Base-by-base conservation (phyloP, 2,329 filamentous ascomycete genomes). In the Colletotrichum euphorbiae region DNA sequence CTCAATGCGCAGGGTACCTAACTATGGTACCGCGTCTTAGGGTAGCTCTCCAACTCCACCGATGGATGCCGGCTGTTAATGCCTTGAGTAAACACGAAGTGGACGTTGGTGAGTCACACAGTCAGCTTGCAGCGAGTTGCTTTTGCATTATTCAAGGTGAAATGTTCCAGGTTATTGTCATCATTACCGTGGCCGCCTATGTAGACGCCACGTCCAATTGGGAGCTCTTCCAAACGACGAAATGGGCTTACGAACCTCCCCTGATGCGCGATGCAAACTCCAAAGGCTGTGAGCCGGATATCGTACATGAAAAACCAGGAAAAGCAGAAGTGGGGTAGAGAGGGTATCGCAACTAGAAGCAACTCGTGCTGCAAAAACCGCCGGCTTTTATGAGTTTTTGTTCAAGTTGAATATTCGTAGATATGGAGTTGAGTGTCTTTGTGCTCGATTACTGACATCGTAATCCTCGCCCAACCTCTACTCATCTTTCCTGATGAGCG, bases 401-500 rank as follows among this genome's bases (percentile, higher is more conserved):
- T 59, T 38, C n/a, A 24, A 51, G 62, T 19, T 61, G 66, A 31
- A 69, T 67, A 61, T 55, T 67, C 4, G 66, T 45, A 69, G 62
- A 66, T 56, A 67, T 67, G 62, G 50, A 69, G 66, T 67, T 69
- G 55, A 67, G 51, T 55, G 46, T 50, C 56, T 61, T 48, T 6
- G 28, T 54, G 19, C 36, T 28, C 15, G n/a, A n/a, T 46, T 2
- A 24, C 38, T 8, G 33, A 43, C 52, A 15, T 55, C 61, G 55
- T 28, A 46, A 21, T 33, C 48, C 46, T 60, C 43, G 77, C 76
- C 67, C 78, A 76, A 42, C 79, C 80, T 77, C 89, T 77, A 77
- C 68, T 79, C 77, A 50, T 79, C 80, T 77, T 89, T 91, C 59
- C 82, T 74, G 73, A 92, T 91, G 69, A 92, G 80, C 64, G 86